Evolutionary conservation across 2,329 filamentous ascomycete genomes (phyloP), one percentile per base, ranked within the genome.

Genomic region (Colletotrichum graminicola): DNA sequence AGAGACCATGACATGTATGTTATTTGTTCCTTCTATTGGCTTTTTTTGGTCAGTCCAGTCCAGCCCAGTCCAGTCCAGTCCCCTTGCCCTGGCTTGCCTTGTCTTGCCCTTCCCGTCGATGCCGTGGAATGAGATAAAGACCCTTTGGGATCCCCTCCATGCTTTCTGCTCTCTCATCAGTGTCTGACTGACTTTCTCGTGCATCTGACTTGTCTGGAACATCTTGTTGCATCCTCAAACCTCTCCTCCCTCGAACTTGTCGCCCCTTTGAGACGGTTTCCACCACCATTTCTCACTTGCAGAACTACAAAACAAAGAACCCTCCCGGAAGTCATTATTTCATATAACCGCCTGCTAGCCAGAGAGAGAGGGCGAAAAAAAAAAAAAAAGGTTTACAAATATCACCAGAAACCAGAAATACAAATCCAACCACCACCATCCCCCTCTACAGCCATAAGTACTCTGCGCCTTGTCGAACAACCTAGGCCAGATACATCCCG

Each of bases 121-220:
- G 67, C 67, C 67, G 64, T 45, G 41, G 32, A 63, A 51, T 64
- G 57, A 45, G 67, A 71, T 71, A 71, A 71, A 71, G 67, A 71
- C 67, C 67, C 64, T 67, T 71, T 59, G 57, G 62, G 26, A 67
- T 67, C 67, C 67, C 67, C 56, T 71, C 63, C 67, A 59, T 21
- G 29, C 52, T 23, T 32, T 51, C 26, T 23, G 26, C 43, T 39
- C 57, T 39, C 55, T 23, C 34, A 10, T 36, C 62, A 23, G 26
- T 26, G 36, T 39, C 55, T 11, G 51, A 14, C 47, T 45, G 39
- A 6, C 62, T 39, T 66, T 61, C 43, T 59, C 49, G 54, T 55
- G 67, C 55, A 60, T 70, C 54, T 55, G 62, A 51, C 47, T 61
- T 62, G 55, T 70, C 62, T 71, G 49, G 55, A 56, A 66, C 66